phyloP scores from a whole-genome alignment of 108 stramenopile genomes.

The Bacterosira constricta region DNA sequence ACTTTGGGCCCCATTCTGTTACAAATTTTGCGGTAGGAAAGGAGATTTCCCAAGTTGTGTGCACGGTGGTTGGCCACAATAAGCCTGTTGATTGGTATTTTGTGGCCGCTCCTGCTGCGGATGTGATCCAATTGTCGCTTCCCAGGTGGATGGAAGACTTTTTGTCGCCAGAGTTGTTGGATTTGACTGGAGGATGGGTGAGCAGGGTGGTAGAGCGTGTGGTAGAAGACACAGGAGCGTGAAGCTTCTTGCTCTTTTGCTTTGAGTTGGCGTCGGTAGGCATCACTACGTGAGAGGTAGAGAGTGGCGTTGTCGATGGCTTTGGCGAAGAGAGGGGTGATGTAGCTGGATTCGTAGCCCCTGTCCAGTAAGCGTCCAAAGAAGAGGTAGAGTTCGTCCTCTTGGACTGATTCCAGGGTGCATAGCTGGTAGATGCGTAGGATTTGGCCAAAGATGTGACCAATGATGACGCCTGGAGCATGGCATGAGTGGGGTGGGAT shows the following conservation, averaged over 20 bases:
- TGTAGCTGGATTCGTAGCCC: conserved; percentile 1
- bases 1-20: not conserved
- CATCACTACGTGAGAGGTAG: not conserved
- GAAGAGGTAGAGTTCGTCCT: conserved; percentile 16
- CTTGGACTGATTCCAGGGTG: not conserved
- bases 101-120: not conserved
- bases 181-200: conserved; percentile 3
- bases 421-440: conserved; percentile 29
- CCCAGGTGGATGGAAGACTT: conserved; percentile 1
- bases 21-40: not conserved
- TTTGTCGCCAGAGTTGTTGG: conserved; percentile 6
- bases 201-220: no score
- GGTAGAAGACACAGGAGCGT: conserved; percentile 8
- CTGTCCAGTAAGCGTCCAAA: conserved; percentile 17
- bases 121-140: not conserved
- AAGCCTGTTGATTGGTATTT: conserved; percentile 1
- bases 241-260: not conserved
- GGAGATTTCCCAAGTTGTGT: conserved; percentile 11
- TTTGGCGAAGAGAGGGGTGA: conserved; percentile 24
- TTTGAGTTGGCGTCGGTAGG: not conserved
- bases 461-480: not conserved
- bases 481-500: not conserved
- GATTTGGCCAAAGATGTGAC: conserved; percentile 11
- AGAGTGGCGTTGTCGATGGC: conserved; percentile 20
- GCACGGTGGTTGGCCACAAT: not conserved